Percentiles rank a stretch among this genome's conserved stretches.
These are phyloP conservation scores for Xylariaceae sp. DNA, from an alignment of 2,329 filamentous ascomycete species.

Conservation along the genomic window DNA sequence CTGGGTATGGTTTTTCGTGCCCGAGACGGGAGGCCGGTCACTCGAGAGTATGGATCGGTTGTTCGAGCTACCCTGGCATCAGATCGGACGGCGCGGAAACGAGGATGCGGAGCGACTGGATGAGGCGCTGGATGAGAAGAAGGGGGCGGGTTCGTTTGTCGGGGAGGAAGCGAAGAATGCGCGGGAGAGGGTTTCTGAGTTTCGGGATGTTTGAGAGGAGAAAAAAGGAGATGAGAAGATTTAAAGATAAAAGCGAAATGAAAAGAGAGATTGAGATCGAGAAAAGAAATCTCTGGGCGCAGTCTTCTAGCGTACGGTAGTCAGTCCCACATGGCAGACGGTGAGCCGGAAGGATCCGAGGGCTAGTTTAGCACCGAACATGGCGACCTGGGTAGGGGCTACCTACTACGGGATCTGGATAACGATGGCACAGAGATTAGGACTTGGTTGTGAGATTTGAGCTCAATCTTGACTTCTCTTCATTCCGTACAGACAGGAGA, in stretches of 20 bases:
- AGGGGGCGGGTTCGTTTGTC: constrained; percentile 30
- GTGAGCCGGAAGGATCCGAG: neutral
- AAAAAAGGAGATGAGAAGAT: no score
- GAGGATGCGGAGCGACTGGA: constrained; percentile 46
- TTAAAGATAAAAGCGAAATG: no score
- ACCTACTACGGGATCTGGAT: no score
- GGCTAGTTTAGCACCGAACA: neutral
- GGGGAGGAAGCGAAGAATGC: constrained; percentile 29
- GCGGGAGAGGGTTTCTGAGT: no score
- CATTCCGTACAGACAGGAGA: neutral
- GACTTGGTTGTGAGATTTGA: no score
- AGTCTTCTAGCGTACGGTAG: neutral
- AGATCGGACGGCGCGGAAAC: constrained; percentile 59
- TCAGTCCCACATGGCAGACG: neutral
- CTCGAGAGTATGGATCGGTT: constrained; percentile 67
- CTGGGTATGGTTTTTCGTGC: constrained; percentile 69
- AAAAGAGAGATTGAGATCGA: constrained; percentile 26
- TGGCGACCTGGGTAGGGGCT: no score
- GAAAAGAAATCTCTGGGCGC: constrained; percentile 18
- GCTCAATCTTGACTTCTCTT: neutral
- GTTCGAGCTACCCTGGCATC: constrained; percentile 69
- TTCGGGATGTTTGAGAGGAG: no score
- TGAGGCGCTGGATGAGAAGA: constrained; percentile 41
- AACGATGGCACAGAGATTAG: no score
- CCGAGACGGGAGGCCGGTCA: constrained; percentile 62